Percentiles rank a stretch among this genome's conserved stretches.
These are phyloP conservation scores for Populus hybrid DNA, from an alignment of 441 rosid genomes.

Conservation along the genomic window DNA sequence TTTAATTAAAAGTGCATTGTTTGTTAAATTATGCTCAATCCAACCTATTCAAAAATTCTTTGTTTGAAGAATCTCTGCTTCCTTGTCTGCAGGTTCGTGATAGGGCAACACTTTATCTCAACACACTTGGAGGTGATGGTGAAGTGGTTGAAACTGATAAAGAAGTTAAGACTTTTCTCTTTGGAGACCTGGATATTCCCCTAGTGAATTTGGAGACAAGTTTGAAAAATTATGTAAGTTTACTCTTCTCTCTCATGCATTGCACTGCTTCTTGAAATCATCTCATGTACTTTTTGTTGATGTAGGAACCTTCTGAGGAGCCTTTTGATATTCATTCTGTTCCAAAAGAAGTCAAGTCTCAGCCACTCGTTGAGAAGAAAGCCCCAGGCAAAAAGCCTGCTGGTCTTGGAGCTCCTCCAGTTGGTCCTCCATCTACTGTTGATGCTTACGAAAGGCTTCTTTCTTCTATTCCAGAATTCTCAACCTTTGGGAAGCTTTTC, in stretches of 20 bases:
- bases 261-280: conserved; percentile 2
- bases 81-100: conserved; percentile 69
- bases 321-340: conserved; percentile 78
- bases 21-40: not conserved
- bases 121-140: conserved; percentile 72
- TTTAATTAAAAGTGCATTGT: not conserved
- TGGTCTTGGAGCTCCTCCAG: conserved; percentile 72
- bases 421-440: conserved; percentile 57
- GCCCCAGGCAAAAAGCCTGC: conserved; percentile 85
- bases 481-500: conserved; percentile 79
- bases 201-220: conserved; percentile 84
- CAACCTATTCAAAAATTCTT: not conserved
- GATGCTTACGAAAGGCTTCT: conserved; percentile 79
- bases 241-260: conserved; percentile 13
- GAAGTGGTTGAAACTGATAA: conserved; percentile 61
- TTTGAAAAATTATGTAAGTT: conserved; percentile 81
- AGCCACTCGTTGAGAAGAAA: conserved; percentile 85
- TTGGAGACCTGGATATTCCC: conserved; percentile 79
- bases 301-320: conserved; percentile 78
- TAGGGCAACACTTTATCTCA: conserved; percentile 90
- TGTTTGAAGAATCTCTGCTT: not conserved
- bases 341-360: conserved; percentile 85
- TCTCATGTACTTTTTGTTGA: conserved; percentile 26
- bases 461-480: conserved; percentile 78
- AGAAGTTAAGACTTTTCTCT: conserved; percentile 65